phyloP scores from a whole-genome alignment of 2,329 filamentous ascomycete genomes.

The Neofusicoccum laricinum region DNA sequence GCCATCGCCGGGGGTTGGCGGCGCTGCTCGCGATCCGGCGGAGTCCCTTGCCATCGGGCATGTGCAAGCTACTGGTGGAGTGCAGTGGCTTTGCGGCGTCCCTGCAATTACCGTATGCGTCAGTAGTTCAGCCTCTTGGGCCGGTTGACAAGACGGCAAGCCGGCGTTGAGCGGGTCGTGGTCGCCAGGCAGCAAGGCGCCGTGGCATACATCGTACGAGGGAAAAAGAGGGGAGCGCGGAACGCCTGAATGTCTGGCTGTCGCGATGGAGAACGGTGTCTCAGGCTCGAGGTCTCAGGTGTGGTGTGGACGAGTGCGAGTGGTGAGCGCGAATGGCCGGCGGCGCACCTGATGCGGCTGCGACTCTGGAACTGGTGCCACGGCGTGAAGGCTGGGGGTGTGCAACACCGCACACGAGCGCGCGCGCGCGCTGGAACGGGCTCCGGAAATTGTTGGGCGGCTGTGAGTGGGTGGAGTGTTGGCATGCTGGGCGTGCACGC shows the following conservation, averaged over 20 bases:
- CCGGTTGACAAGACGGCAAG: neutral
- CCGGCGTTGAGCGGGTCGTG: neutral
- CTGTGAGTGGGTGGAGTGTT: neutral
- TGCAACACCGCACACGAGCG: neutral
- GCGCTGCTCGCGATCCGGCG: neutral
- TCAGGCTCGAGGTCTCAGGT: conserved; percentile 5
- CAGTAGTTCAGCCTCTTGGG: neutral
- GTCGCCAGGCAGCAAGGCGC: conserved; percentile 3
- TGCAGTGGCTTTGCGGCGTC: neutral
- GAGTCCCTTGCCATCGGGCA: neutral
- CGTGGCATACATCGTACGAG: conserved; percentile 3
- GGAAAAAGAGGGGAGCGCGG: neutral
- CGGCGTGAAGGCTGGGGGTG: conserved; percentile 4
- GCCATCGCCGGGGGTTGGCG: conserved; percentile 6
- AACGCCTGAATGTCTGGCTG: neutral
- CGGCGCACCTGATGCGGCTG: conserved; percentile 7
- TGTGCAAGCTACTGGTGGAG: neutral
- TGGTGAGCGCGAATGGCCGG: neutral
- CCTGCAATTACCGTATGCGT: neutral
- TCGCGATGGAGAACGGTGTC: neutral
- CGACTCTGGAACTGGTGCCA: conserved; percentile 7
- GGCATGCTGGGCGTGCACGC: neutral
- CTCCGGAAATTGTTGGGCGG: neutral
- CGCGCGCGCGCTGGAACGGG: neutral
- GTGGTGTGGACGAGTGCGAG: neutral